Evolutionary conservation across 2,329 filamentous ascomycete genomes (phyloP).

Genomic region (Neofusicoccum cordaticola): DNA sequence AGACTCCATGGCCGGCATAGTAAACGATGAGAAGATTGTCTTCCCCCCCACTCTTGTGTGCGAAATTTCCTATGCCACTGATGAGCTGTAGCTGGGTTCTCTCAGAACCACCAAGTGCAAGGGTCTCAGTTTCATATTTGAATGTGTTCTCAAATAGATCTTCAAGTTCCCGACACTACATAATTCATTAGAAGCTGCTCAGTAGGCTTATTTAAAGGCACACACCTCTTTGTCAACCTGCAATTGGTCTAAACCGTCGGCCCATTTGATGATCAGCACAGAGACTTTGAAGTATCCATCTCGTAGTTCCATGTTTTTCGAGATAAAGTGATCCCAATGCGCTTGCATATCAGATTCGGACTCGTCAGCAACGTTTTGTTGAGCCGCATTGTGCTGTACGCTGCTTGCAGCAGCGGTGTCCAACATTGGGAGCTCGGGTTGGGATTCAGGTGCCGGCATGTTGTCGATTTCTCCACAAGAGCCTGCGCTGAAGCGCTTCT

Average conservation of each 20-base stretch:
- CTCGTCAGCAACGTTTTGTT: too few relatives aligned
- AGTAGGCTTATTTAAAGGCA: too few relatives aligned
- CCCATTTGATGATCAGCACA: slow-evolving; percentile 20
- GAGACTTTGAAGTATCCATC: slow-evolving; percentile 20
- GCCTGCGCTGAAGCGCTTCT: too few relatives aligned
- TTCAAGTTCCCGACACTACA: background rate
- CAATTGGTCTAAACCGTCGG: slow-evolving; percentile 18
- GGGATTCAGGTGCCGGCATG: too few relatives aligned
- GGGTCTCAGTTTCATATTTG: background rate
- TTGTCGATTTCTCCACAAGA: too few relatives aligned
- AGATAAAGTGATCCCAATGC: slow-evolving; percentile 19
- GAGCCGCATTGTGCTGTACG: too few relatives aligned
- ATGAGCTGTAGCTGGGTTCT: slow-evolving; percentile 20
- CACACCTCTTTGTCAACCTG: slow-evolving; percentile 12
- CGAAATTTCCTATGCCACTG: slow-evolving; percentile 10
- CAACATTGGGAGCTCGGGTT: too few relatives aligned
- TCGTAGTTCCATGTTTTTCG: slow-evolving; percentile 18
- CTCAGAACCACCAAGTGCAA: background rate
- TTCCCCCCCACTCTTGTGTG: slow-evolving; percentile 18
- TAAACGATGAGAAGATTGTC: slow-evolving; percentile 25
- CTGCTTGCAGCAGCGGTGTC: too few relatives aligned
- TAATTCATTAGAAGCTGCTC: too few relatives aligned
- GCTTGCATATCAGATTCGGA: background rate
- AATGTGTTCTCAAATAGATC: background rate
- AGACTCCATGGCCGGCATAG: slow-evolving; percentile 21